These are phyloP conservation scores for Tolypocladium ovalisporum DNA, from an alignment of 2,329 filamentous ascomycete species.

Conservation along the genomic window DNA sequence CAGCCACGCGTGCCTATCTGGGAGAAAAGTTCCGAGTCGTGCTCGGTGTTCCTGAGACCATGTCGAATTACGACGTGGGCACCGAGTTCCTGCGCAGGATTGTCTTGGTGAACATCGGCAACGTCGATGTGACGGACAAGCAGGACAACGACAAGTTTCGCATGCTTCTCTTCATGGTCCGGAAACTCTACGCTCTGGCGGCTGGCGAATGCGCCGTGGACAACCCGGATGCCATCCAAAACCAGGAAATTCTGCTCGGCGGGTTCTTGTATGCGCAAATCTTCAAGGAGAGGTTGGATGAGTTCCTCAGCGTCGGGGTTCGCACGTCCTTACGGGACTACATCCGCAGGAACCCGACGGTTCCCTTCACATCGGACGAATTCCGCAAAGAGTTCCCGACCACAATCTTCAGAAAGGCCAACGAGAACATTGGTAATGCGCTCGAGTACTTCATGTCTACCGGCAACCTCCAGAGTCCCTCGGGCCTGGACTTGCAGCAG, in stretches of 20 bases:
- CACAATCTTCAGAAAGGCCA: slow-evolving; percentile 69
- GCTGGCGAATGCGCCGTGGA: slow-evolving; percentile 88
- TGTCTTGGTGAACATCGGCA: slow-evolving; percentile 84
- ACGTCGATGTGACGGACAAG: slow-evolving; percentile 68
- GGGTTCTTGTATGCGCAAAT: slow-evolving; percentile 94
- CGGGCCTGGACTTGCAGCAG: slow-evolving; percentile 88
- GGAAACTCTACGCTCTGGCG: slow-evolving; percentile 87
- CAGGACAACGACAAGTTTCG: slow-evolving; percentile 91
- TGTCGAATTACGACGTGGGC: slow-evolving; percentile 81
- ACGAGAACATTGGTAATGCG: slow-evolving; percentile 77
- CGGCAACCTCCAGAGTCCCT: slow-evolving; percentile 83
- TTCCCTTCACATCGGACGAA: slow-evolving; percentile 63
- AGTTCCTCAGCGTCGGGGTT: slow-evolving; percentile 57
- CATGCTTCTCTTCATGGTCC: slow-evolving; percentile 88
- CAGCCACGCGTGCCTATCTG: slow-evolving; percentile 74
- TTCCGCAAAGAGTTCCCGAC: slow-evolving; percentile 72
- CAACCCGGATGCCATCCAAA: slow-evolving; percentile 93
- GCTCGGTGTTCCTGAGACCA: slow-evolving; percentile 70
- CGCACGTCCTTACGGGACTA: slow-evolving; percentile 45
- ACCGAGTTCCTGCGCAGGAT: slow-evolving; percentile 85
- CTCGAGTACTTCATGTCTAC: slow-evolving; percentile 96
- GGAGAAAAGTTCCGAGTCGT: slow-evolving; percentile 87
- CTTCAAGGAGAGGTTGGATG: slow-evolving; percentile 86
- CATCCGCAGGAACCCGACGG: slow-evolving; percentile 43
- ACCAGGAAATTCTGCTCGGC: slow-evolving; percentile 88